Evolutionary conservation across 805 yeast species (phyloP).

Genomic region (Monosporozyma unispora): DNA sequence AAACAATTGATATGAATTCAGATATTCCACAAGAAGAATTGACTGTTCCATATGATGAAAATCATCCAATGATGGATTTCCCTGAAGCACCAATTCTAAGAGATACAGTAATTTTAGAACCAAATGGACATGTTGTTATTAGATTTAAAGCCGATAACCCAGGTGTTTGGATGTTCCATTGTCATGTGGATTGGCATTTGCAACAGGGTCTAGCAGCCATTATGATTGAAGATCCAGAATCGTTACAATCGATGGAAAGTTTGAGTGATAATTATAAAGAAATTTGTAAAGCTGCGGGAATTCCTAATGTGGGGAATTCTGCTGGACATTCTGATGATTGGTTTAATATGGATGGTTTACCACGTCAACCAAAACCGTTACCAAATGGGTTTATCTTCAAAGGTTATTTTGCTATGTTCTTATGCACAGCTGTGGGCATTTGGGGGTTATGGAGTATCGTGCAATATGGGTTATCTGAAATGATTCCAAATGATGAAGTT

Average conservation of each 20-base stretch:
- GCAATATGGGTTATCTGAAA: slow-evolving; percentile 58
- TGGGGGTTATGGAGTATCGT: slow-evolving; percentile 54
- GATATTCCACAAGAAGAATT: slow-evolving; percentile 14
- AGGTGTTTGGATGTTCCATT: slow-evolving; percentile 91
- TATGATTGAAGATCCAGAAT: slow-evolving; percentile 60
- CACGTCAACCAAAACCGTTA: slow-evolving; percentile 49
- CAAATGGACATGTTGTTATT: slow-evolving; percentile 58
- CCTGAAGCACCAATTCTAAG: slow-evolving; percentile 57
- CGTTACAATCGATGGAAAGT: slow-evolving; percentile 36
- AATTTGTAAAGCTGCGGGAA: slow-evolving; percentile 40
- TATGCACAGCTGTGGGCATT: slow-evolving; percentile 48
- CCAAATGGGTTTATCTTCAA: slow-evolving; percentile 64
- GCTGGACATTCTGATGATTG: slow-evolving; percentile 54
- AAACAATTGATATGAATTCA: slow-evolving; percentile 16
- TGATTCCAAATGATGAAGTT: slow-evolving; percentile 40
- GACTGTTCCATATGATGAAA: slow-evolving; percentile 48
- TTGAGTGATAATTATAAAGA: slow-evolving; percentile 42
- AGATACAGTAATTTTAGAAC: slow-evolving; percentile 62
- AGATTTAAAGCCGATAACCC: slow-evolving; percentile 81
- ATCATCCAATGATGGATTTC: slow-evolving; percentile 32
- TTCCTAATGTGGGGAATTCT: slow-evolving; percentile 55
- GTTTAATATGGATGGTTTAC: slow-evolving; percentile 52
- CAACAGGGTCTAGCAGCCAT: slow-evolving; percentile 72
- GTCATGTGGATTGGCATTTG: slow-evolving; percentile 82
- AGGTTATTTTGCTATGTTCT: slow-evolving; percentile 55